phyloP scores from a whole-genome alignment of 176 grass and related monocot genomes.

The Aechmea fasciata region DNA sequence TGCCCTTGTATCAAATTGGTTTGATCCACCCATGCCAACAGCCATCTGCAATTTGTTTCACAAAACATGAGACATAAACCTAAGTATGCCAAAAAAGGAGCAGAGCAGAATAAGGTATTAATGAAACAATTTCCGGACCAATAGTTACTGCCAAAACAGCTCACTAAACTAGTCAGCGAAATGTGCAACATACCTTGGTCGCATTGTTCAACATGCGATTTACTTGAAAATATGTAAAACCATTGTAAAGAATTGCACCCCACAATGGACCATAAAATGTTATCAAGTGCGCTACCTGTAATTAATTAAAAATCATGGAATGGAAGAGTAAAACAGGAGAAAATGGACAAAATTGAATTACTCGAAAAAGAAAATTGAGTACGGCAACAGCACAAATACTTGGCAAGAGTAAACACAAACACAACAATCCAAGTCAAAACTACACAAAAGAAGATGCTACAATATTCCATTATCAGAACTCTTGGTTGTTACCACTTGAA shows the following conservation, averaged over 20 bases:
- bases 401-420: too few species aligned
- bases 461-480: too few species aligned
- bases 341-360: neutral
- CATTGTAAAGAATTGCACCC: constrained; percentile 97
- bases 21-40: constrained; percentile 71
- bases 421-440: too few species aligned
- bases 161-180: constrained; percentile 1
- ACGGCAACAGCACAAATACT: constrained; percentile 4
- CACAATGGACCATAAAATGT: constrained; percentile 94
- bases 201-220: constrained; percentile 92
- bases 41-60: constrained; percentile 61
- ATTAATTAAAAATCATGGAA: neutral
- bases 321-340: constrained; percentile 9
- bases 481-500: too few species aligned
- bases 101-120: constrained; percentile 16
- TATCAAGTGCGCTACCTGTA: constrained; percentile 73
- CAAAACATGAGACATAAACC: neutral
- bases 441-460: too few species aligned
- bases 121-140: constrained; percentile 13
- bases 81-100: constrained; percentile 10
- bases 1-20: constrained; percentile 60
- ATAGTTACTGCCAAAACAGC: constrained; percentile 9
- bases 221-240: constrained; percentile 89
- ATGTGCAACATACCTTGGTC: constrained; percentile 45
- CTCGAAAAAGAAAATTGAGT: neutral